Conservation (phyloP, 2,329 filamentous ascomycete species). For the Cytospora chrysosperma region DNA sequence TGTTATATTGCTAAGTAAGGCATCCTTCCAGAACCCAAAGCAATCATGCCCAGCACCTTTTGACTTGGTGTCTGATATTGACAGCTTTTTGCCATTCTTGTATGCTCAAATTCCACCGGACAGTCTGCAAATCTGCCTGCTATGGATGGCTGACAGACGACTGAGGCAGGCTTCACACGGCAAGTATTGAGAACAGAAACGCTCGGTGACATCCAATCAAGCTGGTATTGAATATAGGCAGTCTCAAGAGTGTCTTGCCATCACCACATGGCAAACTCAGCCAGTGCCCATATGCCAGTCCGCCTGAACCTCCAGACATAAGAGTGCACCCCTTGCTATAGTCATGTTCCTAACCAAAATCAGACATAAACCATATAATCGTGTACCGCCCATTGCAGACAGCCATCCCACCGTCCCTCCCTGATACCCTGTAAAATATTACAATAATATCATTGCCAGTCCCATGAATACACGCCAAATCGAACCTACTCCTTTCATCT, state of each 20-base stretch:
- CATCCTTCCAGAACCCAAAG: no score
- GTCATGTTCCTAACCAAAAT: conserved; percentile 5
- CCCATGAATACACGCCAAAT: background rate
- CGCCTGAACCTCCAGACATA: background rate
- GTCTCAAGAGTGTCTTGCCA: background rate
- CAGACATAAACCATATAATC: background rate
- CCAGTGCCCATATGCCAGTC: background rate
- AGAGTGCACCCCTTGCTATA: background rate
- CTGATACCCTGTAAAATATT: background rate
- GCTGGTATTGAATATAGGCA: background rate
- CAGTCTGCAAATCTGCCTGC: background rate
- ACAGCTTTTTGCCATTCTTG: background rate
- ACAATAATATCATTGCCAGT: background rate
- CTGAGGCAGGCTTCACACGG: background rate
- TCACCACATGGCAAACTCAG: conserved; percentile 1
- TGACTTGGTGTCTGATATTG: no score
- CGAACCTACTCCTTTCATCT: background rate
- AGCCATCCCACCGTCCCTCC: no score
- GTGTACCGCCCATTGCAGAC: background rate
- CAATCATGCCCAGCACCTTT: no score
- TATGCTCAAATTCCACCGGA: background rate
- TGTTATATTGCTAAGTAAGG: no score
- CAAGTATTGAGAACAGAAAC: no score
- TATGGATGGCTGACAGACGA: background rate
- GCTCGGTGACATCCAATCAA: background rate